Conservation (phyloP, 169 alveolate genomes). For the Eimeria maxima region DNA sequence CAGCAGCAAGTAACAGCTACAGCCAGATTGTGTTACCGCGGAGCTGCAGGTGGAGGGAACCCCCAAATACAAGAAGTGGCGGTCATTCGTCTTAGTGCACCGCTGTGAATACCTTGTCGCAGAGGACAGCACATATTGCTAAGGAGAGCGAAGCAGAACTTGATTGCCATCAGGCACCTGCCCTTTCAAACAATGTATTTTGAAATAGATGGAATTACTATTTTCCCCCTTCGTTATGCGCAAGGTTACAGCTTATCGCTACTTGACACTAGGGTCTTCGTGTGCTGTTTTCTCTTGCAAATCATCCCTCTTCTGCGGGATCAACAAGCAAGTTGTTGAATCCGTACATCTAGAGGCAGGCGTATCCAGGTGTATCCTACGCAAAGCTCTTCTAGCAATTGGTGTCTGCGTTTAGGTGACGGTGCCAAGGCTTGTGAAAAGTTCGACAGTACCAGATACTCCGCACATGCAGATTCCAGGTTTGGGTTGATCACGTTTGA, state of each 20-base stretch:
- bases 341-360: background rate
- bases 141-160: background rate
- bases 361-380: background rate
- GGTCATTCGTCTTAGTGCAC: slow-evolving; percentile 51
- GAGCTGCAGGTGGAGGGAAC: background rate
- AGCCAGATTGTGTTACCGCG: slow-evolving; percentile 48
- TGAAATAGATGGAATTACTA: background rate
- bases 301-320: background rate
- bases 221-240: background rate
- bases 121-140: background rate
- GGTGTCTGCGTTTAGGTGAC: background rate
- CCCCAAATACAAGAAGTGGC: slow-evolving; percentile 70
- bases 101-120: background rate
- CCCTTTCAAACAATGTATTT: background rate
- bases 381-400: background rate
- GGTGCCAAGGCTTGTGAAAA: background rate
- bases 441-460: background rate
- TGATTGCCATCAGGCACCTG: background rate
- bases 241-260: background rate
- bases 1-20: slow-evolving; percentile 35
- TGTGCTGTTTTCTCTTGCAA: background rate
- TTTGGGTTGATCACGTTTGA: background rate
- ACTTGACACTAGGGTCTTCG: background rate
- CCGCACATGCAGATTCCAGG: background rate
- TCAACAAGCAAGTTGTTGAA: background rate